These are phyloP conservation scores for Ustilago crameri DNA, from an alignment of 1,284 basidiomycete species.

Conservation along the genomic window DNA sequence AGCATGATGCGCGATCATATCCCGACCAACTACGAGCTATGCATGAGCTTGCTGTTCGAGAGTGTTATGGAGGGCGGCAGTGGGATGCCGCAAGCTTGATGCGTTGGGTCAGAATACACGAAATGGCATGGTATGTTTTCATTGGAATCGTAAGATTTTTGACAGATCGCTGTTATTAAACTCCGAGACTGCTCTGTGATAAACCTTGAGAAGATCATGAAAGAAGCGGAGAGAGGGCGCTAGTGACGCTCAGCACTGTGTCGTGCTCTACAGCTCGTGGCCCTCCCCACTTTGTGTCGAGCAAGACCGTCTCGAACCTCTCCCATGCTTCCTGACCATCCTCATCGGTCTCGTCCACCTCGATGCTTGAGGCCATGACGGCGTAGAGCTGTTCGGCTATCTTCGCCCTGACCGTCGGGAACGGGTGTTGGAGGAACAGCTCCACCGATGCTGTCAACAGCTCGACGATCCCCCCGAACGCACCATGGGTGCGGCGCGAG, in stretches of 20 bases:
- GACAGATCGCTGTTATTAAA: too few relatives aligned
- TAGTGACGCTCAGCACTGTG: not conserved
- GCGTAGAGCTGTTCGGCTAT: slow-evolving; percentile 46
- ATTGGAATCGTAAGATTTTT: too few relatives aligned
- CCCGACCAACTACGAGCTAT: slow-evolving; percentile 61
- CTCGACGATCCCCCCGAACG: not conserved
- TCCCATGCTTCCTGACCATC: slow-evolving; percentile 18
- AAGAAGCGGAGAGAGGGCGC: slow-evolving; percentile 8
- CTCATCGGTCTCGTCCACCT: slow-evolving; percentile 9
- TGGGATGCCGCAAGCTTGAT: not conserved
- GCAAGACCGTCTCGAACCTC: slow-evolving; percentile 13
- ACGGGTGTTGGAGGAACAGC: slow-evolving; percentile 21
- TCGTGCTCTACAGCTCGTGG: not conserved
- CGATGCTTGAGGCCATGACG: slow-evolving; percentile 17
- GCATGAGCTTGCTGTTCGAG: slow-evolving; percentile 54
- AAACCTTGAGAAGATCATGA: too few relatives aligned
- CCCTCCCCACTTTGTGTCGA: slow-evolving; percentile 39
- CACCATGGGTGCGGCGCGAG: not conserved
- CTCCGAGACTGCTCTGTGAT: too few relatives aligned
- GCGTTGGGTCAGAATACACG: not conserved
- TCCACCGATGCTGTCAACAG: not conserved
- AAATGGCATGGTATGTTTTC: too few relatives aligned
- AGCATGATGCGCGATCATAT: slow-evolving; percentile 61
- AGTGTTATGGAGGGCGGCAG: slow-evolving; percentile 20
- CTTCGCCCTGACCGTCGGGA: slow-evolving; percentile 17